Percentiles rank a stretch among this genome's conserved stretches.
These are phyloP conservation scores for Epichloe sibirici DNA, from an alignment of 2,329 filamentous ascomycete genomes.

Conservation along the genomic window DNA sequence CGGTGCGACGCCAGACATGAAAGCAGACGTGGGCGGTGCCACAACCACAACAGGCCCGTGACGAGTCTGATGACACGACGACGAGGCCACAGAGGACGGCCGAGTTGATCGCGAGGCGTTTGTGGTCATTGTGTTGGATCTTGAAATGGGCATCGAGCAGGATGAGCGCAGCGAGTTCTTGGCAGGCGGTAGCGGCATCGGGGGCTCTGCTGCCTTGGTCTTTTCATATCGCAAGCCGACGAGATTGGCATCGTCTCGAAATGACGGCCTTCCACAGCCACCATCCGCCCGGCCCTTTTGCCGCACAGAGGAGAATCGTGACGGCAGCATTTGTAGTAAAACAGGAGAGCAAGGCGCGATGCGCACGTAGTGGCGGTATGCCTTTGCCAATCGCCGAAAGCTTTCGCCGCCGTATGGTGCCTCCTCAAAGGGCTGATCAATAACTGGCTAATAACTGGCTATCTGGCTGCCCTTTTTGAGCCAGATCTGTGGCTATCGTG, in stretches of 20 bases:
- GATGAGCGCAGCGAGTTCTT: conserved; percentile 15
- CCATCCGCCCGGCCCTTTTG: conserved; percentile 26
- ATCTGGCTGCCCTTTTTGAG: too few species aligned
- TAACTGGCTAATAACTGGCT: too few species aligned
- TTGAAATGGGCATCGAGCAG: conserved; percentile 7
- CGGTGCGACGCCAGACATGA: conserved; percentile 24
- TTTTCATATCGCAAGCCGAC: conserved; percentile 50
- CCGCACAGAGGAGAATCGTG: conserved; percentile 31
- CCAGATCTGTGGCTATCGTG: too few species aligned
- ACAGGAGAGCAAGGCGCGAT: background rate
- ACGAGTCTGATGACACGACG: conserved; percentile 14
- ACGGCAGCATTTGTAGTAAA: conserved; percentile 21
- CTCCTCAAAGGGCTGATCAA: too few species aligned
- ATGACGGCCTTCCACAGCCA: conserved; percentile 14
- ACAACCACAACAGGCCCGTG: conserved; percentile 18
- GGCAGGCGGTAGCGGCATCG: conserved; percentile 38
- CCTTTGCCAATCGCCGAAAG: too few species aligned
- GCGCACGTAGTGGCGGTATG: too few species aligned
- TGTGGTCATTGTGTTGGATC: conserved; percentile 13
- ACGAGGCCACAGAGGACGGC: conserved; percentile 6
- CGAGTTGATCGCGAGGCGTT: conserved; percentile 2
- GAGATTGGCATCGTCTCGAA: conserved; percentile 37
- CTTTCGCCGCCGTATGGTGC: too few species aligned
- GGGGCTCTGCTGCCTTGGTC: conserved; percentile 43
- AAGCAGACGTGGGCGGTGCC: conserved; percentile 13